Evolutionary conservation across 148 eudicot species (phyloP), one percentile per base, ranked within the genome.

Genomic region (Pharnaceum exiguum): DNA sequence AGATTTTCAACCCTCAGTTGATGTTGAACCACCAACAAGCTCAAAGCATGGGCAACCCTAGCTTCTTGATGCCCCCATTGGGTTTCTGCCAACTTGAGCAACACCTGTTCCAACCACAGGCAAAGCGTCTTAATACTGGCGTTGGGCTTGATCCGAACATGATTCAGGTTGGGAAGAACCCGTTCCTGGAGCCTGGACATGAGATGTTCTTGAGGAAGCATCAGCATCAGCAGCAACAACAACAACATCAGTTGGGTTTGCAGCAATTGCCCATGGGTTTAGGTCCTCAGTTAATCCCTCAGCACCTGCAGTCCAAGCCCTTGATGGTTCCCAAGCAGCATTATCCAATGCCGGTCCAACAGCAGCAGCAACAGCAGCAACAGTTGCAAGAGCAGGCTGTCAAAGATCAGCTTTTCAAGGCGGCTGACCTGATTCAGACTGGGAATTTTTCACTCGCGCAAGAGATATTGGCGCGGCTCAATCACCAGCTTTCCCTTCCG

Each of bases 401-500:
- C 13, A 80, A 78, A 19, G 91, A 93, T 70, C 89, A 81, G 83
- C 82, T 93, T 24, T 78, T 18, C 46, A 83, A 93, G 76, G 95
- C 87, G 28, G 90, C 95, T 10, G 96, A 93, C 63, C 69, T 79
- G 65, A 76, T 85, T 51, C 83, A 79, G 59, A 63, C 83, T 8
- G 96, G 96, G 69, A 89, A 86, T 55, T 74, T 75, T 19, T 68
- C 70, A 72, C 96, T 79, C 85, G 90, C 91, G 91, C 99, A 93
- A 77, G 95, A 79, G 99, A 93, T 93, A 93, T 93, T 93, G 99
- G 99, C 99, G 99, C 99, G 99, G 99, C 99, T 93, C 99, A 93
- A 93, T 93, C 99, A 93, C 79, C 96, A 79, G 83, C 86, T 81
- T 75, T 79, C 89, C 46, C 76, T 86, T 7, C 75, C 70, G n/a